phyloP scores from a whole-genome alignment of 1,284 basidiomycete genomes.

The Bjerkandera adusta region DNA sequence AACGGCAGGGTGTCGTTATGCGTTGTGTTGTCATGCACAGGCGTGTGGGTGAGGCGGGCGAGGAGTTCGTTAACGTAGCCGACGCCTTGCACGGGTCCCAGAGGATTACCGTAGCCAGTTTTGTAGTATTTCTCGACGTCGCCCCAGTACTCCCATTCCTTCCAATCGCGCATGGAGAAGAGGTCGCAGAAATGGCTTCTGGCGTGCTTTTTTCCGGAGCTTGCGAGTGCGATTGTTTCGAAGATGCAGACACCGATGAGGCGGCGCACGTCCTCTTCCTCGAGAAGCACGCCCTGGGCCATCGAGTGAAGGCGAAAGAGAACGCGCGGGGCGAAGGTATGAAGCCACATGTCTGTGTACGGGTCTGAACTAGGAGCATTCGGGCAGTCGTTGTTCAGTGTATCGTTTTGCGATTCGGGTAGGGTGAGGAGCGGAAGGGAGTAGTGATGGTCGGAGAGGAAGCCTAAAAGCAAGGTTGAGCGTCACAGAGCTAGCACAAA shows the following conservation, averaged over 20 bases:
- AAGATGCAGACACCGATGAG: constrained; percentile 79
- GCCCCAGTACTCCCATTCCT: constrained; percentile 64
- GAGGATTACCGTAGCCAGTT: constrained; percentile 63
- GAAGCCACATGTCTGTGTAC: constrained; percentile 52
- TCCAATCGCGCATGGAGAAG: constrained; percentile 63
- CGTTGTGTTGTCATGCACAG: constrained; percentile 59
- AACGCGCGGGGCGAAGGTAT: constrained; percentile 54
- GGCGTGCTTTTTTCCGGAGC: neutral
- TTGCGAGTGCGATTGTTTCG: constrained; percentile 56
- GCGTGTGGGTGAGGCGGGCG: constrained; percentile 62
- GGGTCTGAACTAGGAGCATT: constrained; percentile 46
- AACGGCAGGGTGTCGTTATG: constrained; percentile 81
- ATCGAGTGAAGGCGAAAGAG: constrained; percentile 54
- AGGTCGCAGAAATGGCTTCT: constrained; percentile 69
- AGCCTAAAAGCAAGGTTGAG: neutral
- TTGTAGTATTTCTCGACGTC: constrained; percentile 81
- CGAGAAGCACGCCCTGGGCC: constrained; percentile 62
- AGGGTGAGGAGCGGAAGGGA: constrained; percentile 47
- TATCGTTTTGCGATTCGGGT: constrained; percentile 63
- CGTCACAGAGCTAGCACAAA: too few relatives aligned
- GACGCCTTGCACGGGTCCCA: constrained; percentile 74
- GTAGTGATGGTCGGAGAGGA: constrained; percentile 52
- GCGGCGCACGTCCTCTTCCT: constrained; percentile 50
- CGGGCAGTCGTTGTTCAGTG: constrained; percentile 69
- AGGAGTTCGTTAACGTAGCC: constrained; percentile 85